Evolutionary conservation across 129 eudicot genomes (phyloP), one percentile per base, ranked within the genome.

Genomic region (Glebionis coronaria): DNA sequence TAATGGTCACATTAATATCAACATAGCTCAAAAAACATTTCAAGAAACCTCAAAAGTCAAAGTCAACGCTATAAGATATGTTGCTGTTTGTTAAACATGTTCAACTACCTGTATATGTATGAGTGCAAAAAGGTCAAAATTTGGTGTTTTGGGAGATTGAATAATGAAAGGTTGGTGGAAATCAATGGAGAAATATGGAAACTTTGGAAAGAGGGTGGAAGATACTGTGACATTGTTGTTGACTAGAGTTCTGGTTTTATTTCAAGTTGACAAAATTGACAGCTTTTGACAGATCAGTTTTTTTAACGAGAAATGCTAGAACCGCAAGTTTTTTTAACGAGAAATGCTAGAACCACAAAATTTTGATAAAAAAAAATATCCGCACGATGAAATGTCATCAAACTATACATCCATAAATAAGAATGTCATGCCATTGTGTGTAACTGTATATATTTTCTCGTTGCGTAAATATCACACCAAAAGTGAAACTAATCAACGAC

Each of bases 41-140:
- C 49, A 69, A 82, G 74, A 44, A 59, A 51, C 63, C 50, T 49
- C 56, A 57, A 63, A 38, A 70, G 65, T 57, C 68, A 64, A 73
- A 82, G 87, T 78, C 87, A 82, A 78, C 81, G 73, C 70, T 70
- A 59, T 6, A n/a, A 75, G 63, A 74, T 51, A 61, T 74, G 81
- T 5, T 50, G 53, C 29, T 18, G 54, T 19, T 44, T 35, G 68
- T 71, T 38, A 56, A 63, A 61, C 52, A 15, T 35, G 72, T 16
- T 42, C 18, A 38, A 50, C 59, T 75, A 35, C 50, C 44, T 19
- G 21, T 47, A 27, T 12, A 62, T 19, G n/a, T 50, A 51, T 72
- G 56, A 63, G 40, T 4, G 2, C 0, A 40, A 14, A 49, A 60
- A 4, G 9, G 52, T 42, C 31, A 11, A 72, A 18, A 21, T 49